Conservation (phyloP, 805 yeast species). For the Pichia phayaonensis region DNA sequence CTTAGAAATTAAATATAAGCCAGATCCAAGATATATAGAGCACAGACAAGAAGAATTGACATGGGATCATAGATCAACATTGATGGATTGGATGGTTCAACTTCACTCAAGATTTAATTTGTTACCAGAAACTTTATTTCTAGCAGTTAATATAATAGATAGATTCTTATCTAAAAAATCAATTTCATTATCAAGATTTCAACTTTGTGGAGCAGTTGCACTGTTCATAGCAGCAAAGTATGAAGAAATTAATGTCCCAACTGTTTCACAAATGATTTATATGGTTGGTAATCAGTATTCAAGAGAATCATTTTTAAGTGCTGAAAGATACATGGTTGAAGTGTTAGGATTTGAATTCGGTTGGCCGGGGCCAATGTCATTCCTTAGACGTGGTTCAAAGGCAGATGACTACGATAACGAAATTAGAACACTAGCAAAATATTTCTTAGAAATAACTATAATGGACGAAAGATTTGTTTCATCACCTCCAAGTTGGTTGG, state of each 20-base stretch:
- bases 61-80: slow-evolving; percentile 69
- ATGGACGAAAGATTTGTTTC: slow-evolving; percentile 70
- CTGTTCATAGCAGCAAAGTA: slow-evolving; percentile 88
- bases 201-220: slow-evolving; percentile 88
- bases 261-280: slow-evolving; percentile 74
- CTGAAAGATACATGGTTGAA: slow-evolving; percentile 72
- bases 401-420: slow-evolving; percentile 85
- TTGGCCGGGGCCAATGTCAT: slow-evolving; percentile 87
- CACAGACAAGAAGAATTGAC: slow-evolving; percentile 64
- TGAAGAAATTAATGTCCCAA: slow-evolving; percentile 88
- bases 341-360: slow-evolving; percentile 67
- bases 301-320: slow-evolving; percentile 68
- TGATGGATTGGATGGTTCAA: slow-evolving; percentile 87
- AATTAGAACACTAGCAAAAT: slow-evolving; percentile 80
- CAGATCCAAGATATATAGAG: slow-evolving; percentile 68
- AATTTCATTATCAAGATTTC: slow-evolving; percentile 79
- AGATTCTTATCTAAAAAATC: slow-evolving; percentile 64
- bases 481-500: slow-evolving; percentile 63
- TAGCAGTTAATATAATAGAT: slow-evolving; percentile 81
- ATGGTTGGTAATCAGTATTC: slow-evolving; percentile 79
- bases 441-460: slow-evolving; percentile 67
- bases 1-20: slow-evolving; percentile 64
- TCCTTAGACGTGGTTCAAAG: slow-evolving; percentile 77
- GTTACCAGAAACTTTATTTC: slow-evolving; percentile 75
- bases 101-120: slow-evolving; percentile 77